Percentiles rank a stretch among this genome's conserved stretches.
Evolutionary conservation across 106 monocot genomes (phyloP).

Genomic region (Dendrobium catenatum): DNA sequence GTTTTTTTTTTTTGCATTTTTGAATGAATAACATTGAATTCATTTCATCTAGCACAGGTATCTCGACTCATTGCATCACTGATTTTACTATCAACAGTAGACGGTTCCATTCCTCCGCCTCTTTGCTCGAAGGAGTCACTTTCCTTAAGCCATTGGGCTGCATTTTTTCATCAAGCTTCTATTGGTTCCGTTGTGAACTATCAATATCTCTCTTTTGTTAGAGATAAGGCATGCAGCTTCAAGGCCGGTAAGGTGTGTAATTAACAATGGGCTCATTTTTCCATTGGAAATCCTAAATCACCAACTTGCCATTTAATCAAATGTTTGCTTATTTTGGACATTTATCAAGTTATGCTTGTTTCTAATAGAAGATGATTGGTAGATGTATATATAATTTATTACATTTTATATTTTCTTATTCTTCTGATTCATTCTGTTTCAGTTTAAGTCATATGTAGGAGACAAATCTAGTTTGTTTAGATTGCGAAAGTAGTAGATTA

Average conservation of each 20-base stretch:
- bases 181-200: slow-evolving; percentile 49
- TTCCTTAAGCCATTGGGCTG: slow-evolving; percentile 75
- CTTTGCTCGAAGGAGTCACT: slow-evolving; percentile 28
- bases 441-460: not conserved
- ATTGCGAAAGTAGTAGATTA: too few relatives aligned
- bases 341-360: not conserved
- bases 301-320: not conserved
- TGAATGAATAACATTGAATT: not conserved
- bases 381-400: not conserved
- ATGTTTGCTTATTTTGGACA: not conserved
- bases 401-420: not conserved
- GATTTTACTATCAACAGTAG: slow-evolving; percentile 53
- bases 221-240: slow-evolving; percentile 11
- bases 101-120: slow-evolving; percentile 28
- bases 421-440: not conserved
- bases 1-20: slow-evolving; percentile 7
- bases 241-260: slow-evolving; percentile 27
- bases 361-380: not conserved
- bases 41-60: slow-evolving; percentile 34
- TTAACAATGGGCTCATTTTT: not conserved
- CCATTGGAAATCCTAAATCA: not conserved
- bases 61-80: slow-evolving; percentile 61
- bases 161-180: slow-evolving; percentile 92
- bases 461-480: not conserved
- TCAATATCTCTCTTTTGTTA: slow-evolving; percentile 26